Base-by-base conservation (phyloP, 2,329 filamentous ascomycete species). In the Volutella citrinella region DNA sequence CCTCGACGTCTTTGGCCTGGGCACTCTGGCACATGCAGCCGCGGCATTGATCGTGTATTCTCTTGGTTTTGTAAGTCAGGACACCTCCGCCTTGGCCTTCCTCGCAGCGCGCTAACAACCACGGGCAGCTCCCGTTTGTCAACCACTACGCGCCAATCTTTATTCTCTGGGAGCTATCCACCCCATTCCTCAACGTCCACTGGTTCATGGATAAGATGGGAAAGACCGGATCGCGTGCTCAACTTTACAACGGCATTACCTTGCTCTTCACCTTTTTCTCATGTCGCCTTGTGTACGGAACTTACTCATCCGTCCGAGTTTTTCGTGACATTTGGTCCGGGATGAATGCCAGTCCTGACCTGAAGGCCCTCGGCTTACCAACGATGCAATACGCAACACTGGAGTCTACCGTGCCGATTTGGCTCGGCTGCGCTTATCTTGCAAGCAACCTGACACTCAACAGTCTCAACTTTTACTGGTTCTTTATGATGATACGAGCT, bases 171-270 rank as follows among this genome's bases (percentile, higher is more conserved):
- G 87, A 94, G 62, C 76, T 94, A 23, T 90, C 85, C 17, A 85
- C 83, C 5, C 86, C 87, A 7, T 90, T 93, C 61, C 73, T 93
- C 38, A 94, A 94, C 58, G 76, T 91, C 56, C 87, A 94, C 69
- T 94, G 87, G 87, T 93, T 93, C 68, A 87, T 85, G 64, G 87
- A 94, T 64, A 94, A 94, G 68, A 68, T 91, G 39, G 75, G 79
- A 52, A 80, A 88, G 72, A 93, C 87, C 1, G 87, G 87, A 21
- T 80, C 82, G 14, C 72, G 69, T 33, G 62, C 78, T 16, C 87
- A 93, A 65, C 73, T 90, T 18, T 80, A 87, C 62, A 93, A 93
- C 53, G 87, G 87, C 49, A 70, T 89, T 42, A 54, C 77, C 36
- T 76, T 93, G 5, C 76, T 91, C 32, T 61, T 69, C 45, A 86